phyloP scores from a whole-genome alignment of 169 alveolate species.

The Fabrea salina region DNA sequence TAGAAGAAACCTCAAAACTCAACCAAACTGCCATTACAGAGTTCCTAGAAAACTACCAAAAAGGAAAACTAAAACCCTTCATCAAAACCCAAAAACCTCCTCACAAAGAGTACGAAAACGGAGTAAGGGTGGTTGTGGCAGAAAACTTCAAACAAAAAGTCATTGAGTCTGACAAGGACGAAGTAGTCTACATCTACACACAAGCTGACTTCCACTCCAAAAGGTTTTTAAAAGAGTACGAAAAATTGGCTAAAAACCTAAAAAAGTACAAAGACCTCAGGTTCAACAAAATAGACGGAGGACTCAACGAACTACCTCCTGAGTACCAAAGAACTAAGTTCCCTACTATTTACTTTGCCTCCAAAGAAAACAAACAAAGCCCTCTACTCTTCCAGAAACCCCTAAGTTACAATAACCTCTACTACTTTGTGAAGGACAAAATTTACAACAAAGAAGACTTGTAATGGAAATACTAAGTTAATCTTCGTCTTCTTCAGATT shows the following conservation, averaged over 20 bases:
- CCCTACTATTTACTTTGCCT: neutral
- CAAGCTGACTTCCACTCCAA: neutral
- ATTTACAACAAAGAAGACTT: neutral
- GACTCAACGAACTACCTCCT: neutral
- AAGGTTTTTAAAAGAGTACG: neutral
- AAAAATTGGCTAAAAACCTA: neutral
- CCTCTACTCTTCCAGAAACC: too few relatives aligned
- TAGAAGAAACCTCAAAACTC: neutral
- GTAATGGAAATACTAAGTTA: neutral
- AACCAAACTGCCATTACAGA: neutral
- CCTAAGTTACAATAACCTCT: neutral
- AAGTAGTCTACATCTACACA: neutral
- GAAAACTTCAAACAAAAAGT: neutral
- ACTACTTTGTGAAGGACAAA: neutral
- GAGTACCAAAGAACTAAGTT: neutral
- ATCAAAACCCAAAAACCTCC: neutral
- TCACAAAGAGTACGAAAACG: neutral
- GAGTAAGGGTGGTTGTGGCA: neutral
- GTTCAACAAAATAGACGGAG: neutral
- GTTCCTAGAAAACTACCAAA: neutral
- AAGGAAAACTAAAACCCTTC: neutral
- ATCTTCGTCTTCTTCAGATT: slow-evolving; percentile 45
- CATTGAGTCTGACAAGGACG: neutral
- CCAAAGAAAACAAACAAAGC: neutral
- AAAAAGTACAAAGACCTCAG: neutral